Evolutionary conservation across 306 rosid species (phyloP), one percentile per base, ranked within the genome.

Genomic region (Alnus rubra): DNA sequence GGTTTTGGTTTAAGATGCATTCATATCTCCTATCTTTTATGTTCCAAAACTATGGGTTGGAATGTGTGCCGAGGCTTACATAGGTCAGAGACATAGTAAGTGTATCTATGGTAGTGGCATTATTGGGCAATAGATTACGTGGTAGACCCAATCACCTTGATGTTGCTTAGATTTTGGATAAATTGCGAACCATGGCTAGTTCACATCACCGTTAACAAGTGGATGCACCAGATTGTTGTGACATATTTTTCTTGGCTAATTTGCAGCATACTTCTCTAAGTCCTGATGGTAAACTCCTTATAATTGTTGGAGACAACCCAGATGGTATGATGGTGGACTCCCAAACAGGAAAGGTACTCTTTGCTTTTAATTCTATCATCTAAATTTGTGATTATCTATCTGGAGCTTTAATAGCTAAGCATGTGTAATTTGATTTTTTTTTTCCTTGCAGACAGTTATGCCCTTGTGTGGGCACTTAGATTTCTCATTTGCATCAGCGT

Each of bases 401-500:
- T 42, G 72, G 30, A 0, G 8, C 72, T 67, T 18, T 39, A 42
- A 42, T 42, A n/a, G 49, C 33, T 1, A n/a, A 75, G 60, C 75
- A 48, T 71, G 72, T 47, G 31, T 55, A 15, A 60, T 11, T 71
- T 74, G 69, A 77, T 47, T 33, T 64, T 80, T 80, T 83, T 63
- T 82, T 45, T 79, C 51, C 68, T 73, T 84, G 88, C 82, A 93
- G 97, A 91, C 89, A n/a, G 82, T 89, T 52, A 73, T 9, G 28
- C 7, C 84, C 51, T 85, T 93, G 73, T 56, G 78, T 16, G 98
- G 98, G 7, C 98, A 93, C 80, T 83, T 93, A 80, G 98, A 93
- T 86, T 93, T 80, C 86, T 93, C 94, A 6, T 93, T 93, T 86
- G 98, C 98, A 35, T 91, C 98, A 49, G 93, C 98, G 9, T 93